A percentile compares a stretch with the other conserved stretches of the same genome.
These are phyloP conservation scores for Moringa oleifera DNA, from an alignment of 345 rosid species.

Conservation along the genomic window DNA sequence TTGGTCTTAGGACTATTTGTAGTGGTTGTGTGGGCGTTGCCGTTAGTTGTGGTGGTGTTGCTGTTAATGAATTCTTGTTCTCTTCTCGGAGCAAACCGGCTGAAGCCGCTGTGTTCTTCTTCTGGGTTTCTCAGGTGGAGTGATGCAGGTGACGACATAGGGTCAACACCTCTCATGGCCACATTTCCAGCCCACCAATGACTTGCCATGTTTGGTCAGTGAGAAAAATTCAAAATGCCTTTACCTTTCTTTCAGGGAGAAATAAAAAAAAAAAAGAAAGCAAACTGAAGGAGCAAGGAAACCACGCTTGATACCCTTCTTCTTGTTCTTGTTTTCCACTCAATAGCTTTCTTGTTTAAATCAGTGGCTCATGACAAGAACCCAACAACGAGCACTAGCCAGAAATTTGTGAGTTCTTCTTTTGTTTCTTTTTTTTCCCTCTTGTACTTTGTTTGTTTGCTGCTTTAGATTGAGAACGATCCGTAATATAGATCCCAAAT, in stretches of 20 bases:
- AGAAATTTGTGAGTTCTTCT: neutral
- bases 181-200: conserved; percentile 85
- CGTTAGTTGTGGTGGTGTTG: conserved; percentile 31
- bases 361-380: no score
- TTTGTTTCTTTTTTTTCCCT: neutral
- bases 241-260: no score
- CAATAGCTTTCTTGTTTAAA: neutral
- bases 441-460: conserved; percentile 7
- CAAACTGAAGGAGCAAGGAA: no score
- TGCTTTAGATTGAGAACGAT: conserved; percentile 10
- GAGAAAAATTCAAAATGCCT: neutral
- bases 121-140: conserved; percentile 43
- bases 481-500: conserved; percentile 14
- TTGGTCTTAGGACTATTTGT: conserved; percentile 26
- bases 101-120: conserved; percentile 21
- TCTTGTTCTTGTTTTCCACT: neutral
- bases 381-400: neutral
- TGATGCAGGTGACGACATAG: conserved; percentile 42
- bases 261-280: no score
- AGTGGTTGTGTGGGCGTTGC: conserved; percentile 30
- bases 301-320: neutral
- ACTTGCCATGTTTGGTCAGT: conserved; percentile 51
- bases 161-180: conserved; percentile 60
- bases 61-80: conserved; percentile 55
- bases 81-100: conserved; percentile 36